Evolutionary conservation across 345 rosid species (phyloP), one percentile per base, ranked within the genome.

Genomic region (Carallia brachiata): DNA sequence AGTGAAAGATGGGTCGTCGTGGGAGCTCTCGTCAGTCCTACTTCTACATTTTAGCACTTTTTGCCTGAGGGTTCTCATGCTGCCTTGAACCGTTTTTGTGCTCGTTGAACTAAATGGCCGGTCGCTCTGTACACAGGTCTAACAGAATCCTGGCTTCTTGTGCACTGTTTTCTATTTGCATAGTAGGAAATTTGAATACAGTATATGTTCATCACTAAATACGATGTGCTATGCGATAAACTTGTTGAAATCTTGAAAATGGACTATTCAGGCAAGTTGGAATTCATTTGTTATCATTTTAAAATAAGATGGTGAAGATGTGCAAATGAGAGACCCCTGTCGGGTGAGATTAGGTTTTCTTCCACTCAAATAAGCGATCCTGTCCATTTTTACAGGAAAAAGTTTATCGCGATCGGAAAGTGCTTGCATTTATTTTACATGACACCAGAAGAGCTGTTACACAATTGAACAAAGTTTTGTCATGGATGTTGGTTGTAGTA

Each of bases 391-490:
- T 59, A 61, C 86, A 91, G 96, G 77, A 89, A 59, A 79, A 83
- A 61, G 91, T 85, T 30, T 89, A 86, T 79, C 73, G 84, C 40
- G 88, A 80, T 7, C 73, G 91, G 37, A 84, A 70, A 83, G 81
- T 77, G 2, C 77, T 91, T 64, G 83, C 76, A 19, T 86, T 87
- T 73, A 83, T 89, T 66, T 64, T 88, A 44, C 81, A 75, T 34
- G 93, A 88, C 78, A 85, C 96, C 6, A 85, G 89, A 82, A 86
- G 87, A 69, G 93, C 88, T 7, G 96, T 89, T 27, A 85, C 73
- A 71, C 93, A 91, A 55, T 61, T 89, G 71, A 81, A 84, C 77
- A 86, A 84, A 65, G 74, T 89, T 5, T 61, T 85, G 65, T 72
- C 85, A 0, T 89, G 50, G 72, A 62, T 89, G 59, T 57, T 89